Conservation (phyloP, 225 moss, liverwort and hornwort genomes). For the Sphagnum contortum region DNA sequence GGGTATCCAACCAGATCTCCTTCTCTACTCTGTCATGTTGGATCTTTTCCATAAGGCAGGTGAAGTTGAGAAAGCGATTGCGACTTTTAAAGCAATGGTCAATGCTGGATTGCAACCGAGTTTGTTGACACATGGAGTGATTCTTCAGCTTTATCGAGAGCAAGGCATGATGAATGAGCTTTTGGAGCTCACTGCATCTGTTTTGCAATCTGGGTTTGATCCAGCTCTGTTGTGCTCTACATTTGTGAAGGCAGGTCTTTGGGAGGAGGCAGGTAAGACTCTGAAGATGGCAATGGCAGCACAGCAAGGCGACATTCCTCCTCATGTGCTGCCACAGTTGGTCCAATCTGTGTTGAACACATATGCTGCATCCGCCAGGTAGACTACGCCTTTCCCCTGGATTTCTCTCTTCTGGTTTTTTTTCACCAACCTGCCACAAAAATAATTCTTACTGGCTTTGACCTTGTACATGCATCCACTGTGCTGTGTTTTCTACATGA, state of each 20-base stretch:
- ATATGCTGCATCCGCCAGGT: constrained; percentile 5
- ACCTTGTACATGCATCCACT: no score
- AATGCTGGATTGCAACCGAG: constrained; percentile 19
- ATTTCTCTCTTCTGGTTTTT: no score
- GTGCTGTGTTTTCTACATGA: no score
- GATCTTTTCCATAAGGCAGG: constrained; percentile 36
- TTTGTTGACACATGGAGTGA: constrained; percentile 22
- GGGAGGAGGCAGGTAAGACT: constrained; percentile 19
- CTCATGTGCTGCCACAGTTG: constrained; percentile 4
- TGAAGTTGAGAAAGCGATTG: constrained; percentile 13
- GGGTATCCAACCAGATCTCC: constrained; percentile 27
- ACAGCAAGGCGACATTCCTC: neutral
- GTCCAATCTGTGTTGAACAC: constrained; percentile 18
- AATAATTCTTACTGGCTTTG: no score
- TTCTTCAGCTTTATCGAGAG: constrained; percentile 21
- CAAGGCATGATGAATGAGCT: constrained; percentile 23
- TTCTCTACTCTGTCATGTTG: constrained; percentile 33
- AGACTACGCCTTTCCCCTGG: no score
- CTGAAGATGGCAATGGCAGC: constrained; percentile 12
- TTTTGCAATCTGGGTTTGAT: constrained; percentile 28
- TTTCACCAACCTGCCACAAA: no score
- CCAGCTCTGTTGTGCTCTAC: constrained; percentile 17
- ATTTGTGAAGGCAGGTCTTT: constrained; percentile 27
- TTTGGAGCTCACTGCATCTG: constrained; percentile 18
- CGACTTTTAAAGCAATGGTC: constrained; percentile 22